phyloP scores from a whole-genome alignment of 164 flowering plant genomes.

The Vitis rupestris region DNA sequence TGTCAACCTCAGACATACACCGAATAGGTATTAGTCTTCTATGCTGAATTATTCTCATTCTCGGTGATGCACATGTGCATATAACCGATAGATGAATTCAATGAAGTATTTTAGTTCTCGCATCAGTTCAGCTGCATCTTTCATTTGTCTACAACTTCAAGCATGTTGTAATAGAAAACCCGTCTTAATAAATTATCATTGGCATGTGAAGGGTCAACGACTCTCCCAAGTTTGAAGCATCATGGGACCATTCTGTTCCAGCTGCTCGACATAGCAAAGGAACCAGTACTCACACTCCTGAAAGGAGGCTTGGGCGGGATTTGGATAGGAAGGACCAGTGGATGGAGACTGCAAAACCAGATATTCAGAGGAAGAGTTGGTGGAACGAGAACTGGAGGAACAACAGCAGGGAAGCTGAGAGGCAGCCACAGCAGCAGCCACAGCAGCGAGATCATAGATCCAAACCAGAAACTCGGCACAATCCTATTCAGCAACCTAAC shows the following conservation, averaged over 20 bases:
- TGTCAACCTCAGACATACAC: background rate
- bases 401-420: constrained; percentile 5
- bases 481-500: constrained; percentile 1
- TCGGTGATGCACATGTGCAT: background rate
- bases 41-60: background rate
- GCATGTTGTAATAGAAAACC: background rate
- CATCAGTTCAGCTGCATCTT: background rate
- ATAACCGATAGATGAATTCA: background rate
- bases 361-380: constrained; percentile 1
- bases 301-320: background rate
- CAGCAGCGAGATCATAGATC: background rate
- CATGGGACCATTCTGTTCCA: background rate
- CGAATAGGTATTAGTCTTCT: background rate
- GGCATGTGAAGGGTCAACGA: constrained; percentile 1
- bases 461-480: constrained; percentile 9
- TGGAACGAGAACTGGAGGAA: background rate
- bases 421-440: constrained; percentile 2
- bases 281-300: background rate
- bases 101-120: background rate
- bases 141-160: background rate
- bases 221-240: background rate
- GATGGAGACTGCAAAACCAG: constrained; percentile 1
- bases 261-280: background rate
- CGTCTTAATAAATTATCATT: background rate
- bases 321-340: background rate